Conservation (phyloP, 139 green algal species). For the Medakamo hakoo region DNA sequence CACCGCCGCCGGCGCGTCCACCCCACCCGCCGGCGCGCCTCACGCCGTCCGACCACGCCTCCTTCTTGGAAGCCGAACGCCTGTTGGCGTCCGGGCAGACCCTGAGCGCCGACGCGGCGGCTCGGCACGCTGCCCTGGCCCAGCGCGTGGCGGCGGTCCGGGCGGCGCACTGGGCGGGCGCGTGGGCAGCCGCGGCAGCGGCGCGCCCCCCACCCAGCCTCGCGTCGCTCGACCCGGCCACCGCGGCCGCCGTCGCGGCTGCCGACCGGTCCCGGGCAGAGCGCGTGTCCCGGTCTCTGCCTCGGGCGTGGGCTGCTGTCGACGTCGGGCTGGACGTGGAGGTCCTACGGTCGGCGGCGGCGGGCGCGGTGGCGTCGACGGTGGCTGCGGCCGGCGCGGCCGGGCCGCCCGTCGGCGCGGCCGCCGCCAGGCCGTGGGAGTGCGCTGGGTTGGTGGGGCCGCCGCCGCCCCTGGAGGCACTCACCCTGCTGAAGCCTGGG, state of each 20-base stretch:
- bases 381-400: too few relatives aligned
- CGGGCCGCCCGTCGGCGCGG: too few relatives aligned
- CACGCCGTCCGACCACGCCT: not conserved
- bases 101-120: not conserved
- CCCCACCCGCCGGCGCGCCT: too few relatives aligned
- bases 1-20: too few relatives aligned
- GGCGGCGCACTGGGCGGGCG: not conserved
- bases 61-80: not conserved
- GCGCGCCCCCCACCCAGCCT: not conserved
- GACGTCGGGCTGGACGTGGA: not conserved
- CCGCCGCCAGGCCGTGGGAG: too few relatives aligned
- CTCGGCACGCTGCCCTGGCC: not conserved
- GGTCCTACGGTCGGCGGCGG: not conserved
- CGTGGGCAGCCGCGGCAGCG: not conserved
- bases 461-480: not conserved
- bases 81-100: not conserved
- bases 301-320: not conserved
- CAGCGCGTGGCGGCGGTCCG: not conserved
- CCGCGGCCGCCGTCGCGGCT: too few relatives aligned
- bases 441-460: too few relatives aligned
- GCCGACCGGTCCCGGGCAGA: too few relatives aligned
- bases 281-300: too few relatives aligned
- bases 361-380: not conserved
- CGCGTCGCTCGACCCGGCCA: not conserved
- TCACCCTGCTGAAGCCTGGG: not conserved